A percentile compares a stretch with the other conserved stretches of the same genome.
phyloP scores from a whole-genome alignment of 495 filamentous ascomycete genomes.

The Thermochaetoides thermophila region DNA sequence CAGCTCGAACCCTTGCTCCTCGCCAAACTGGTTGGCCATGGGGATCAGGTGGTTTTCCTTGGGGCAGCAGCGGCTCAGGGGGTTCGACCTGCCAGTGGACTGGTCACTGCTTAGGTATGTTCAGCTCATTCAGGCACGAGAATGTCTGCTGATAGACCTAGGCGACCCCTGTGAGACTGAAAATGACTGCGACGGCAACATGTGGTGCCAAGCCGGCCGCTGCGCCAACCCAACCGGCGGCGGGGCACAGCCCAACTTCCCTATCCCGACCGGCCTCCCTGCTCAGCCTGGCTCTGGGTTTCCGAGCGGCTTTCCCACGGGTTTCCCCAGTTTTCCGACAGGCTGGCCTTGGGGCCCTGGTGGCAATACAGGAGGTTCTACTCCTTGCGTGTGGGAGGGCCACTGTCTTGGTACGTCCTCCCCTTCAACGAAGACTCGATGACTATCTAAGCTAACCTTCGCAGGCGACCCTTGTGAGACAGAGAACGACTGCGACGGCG shows the following conservation, averaged over 20 bases:
- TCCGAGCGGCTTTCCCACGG: too few relatives aligned
- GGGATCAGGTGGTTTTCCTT: too few relatives aligned
- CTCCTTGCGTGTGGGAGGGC: slow-evolving; percentile 12
- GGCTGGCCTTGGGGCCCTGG: too few relatives aligned
- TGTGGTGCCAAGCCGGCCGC: slow-evolving; percentile 3
- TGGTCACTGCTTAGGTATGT: slow-evolving; percentile 15
- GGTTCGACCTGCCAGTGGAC: slow-evolving; percentile 9
- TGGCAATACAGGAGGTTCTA: too few relatives aligned
- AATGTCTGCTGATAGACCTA: slow-evolving; percentile 3
- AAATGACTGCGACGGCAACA: slow-evolving; percentile 12
- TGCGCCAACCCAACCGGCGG: slow-evolving; percentile 9
- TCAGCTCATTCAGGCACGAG: too few relatives aligned
- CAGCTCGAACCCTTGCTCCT: too few relatives aligned
- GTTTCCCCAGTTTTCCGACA: too few relatives aligned
- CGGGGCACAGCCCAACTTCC: neutral
- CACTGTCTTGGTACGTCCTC: slow-evolving; percentile 13
- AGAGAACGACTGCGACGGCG: slow-evolving; percentile 13
- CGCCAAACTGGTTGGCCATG: too few relatives aligned
- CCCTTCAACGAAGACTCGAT: too few relatives aligned
- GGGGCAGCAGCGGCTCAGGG: too few relatives aligned
- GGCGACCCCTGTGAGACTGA: slow-evolving; percentile 12
- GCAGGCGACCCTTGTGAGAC: slow-evolving; percentile 12
- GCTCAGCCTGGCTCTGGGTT: too few relatives aligned
- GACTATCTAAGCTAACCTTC: neutral
- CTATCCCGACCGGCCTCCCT: neutral